These are phyloP conservation scores for Ogataea nitratoaversa DNA, from an alignment of 805 yeast species.

Conservation along the genomic window DNA sequence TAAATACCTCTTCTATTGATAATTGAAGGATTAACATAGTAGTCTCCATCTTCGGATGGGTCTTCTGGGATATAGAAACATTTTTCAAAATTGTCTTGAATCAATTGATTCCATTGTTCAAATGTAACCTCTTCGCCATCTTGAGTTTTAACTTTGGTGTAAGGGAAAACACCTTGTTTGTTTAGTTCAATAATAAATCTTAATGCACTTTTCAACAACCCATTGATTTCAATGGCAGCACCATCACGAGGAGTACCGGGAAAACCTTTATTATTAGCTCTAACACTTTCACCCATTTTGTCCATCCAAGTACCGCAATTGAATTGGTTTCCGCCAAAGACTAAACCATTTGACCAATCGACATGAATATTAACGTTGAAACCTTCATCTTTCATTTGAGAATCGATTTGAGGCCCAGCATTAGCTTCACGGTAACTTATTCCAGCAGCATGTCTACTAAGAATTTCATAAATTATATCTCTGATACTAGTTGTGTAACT, in stretches of 20 bases:
- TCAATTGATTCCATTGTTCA: constrained; percentile 64
- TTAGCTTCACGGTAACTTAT: constrained; percentile 89
- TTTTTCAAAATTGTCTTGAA: constrained; percentile 73
- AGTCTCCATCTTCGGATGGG: constrained; percentile 55
- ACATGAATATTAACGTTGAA: constrained; percentile 77
- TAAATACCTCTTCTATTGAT: constrained; percentile 91
- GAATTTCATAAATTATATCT: constrained; percentile 78
- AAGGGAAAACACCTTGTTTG: constrained; percentile 50
- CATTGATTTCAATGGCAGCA: constrained; percentile 90
- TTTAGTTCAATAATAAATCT: constrained; percentile 70
- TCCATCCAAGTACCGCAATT: constrained; percentile 99
- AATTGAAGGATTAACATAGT: constrained; percentile 55
- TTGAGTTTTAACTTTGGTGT: constrained; percentile 50
- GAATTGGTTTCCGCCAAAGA: constrained; percentile 86
- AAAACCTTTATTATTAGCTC: constrained; percentile 80
- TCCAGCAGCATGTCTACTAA: constrained; percentile 86
- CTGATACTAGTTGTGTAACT: constrained; percentile 62
- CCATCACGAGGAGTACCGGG: constrained; percentile 99
- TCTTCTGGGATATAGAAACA: constrained; percentile 72
- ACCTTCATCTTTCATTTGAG: constrained; percentile 91
- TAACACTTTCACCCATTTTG: constrained; percentile 93
- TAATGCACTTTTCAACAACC: constrained; percentile 76
- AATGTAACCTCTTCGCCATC: constrained; percentile 57
- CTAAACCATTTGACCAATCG: constrained; percentile 86
- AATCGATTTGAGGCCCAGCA: constrained; percentile 84